Evolutionary conservation across 108 stramenopile genomes (phyloP), one percentile per base, ranked within the genome.

Genomic region (Nannochloropsis salina): DNA sequence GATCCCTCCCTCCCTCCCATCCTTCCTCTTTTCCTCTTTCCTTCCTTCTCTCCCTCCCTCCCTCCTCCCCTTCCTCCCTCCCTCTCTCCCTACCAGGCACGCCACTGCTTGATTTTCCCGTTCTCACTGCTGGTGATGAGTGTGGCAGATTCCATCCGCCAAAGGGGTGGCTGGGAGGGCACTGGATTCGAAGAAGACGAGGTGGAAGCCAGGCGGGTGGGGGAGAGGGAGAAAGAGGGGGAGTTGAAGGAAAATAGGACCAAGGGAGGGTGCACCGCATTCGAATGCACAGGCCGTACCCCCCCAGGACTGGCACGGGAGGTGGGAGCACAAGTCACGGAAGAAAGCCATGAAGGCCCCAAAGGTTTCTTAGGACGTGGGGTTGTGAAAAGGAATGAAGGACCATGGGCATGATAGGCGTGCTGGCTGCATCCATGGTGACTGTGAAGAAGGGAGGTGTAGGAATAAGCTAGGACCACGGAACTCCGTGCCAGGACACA

Each of bases 161-260:
- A 74, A 2, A 74, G 4, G 61, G 20, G 2, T 74, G 2, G 61
- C 15, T 15, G n/a, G 61, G 61, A 74, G 61, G 61, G n/a, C 61
- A n/a, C 15, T n/a, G 61, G n/a, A 74, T 15, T 20, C 2, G 61
- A 74, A n/a, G 61, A 74, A n/a, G 61, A 74, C 1, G 61, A 74
- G 61, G n/a, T 4, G 61, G 61, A n/a, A n/a, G n/a, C n/a, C n/a
- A n/a, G n/a, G n/a, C n/a, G n/a, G n/a, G n/a, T n/a, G n/a, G n/a
- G n/a, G n/a, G n/a, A n/a, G n/a, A n/a, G n/a, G 61, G 61, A 74
- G 61, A 74, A 74, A n/a, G 61, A 74, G 4, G 61, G 61, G 61
- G 5, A 3, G 61, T 15, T 20, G 61, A 4, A 74, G 4, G 61
- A 74, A n/a, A n/a, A 4, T 15, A 5, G 61, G 3, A 74, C 20